Evolutionary conservation across 257 asterid species (phyloP), one percentile per base, ranked within the genome.

Genomic region (Nicotiana benthamiana): DNA sequence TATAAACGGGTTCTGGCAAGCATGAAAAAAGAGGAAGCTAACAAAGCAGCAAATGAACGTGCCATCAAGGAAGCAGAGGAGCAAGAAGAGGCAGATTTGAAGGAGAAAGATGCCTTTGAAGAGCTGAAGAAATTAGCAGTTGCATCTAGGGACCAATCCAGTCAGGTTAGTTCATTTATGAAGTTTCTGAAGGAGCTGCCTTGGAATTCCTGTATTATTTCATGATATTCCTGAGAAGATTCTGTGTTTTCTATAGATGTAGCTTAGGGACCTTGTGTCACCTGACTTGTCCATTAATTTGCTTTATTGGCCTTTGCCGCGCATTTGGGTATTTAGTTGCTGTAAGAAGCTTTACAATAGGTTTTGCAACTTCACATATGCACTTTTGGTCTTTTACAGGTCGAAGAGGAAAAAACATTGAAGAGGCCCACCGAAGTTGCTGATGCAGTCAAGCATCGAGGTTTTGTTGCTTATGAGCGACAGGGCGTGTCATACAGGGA

Each of bases 381-480:
- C 48, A 65, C 5, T 78, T 70, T 82, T 60, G 82, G 62, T 51
- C 46, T 80, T 87, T 76, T n/a, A 74, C 84, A 94, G 98, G 95
- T 77, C 57, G 90, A 86, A 88, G 91, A 86, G 79, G 83, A 83
- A 16, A 43, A 84, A 76, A 26, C 85, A 8, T 62, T 32, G 57
- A 85, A 87, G 90, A 90, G 97, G 81, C 99, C 99, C 16, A 89
- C 89, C 18, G 83, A 86, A 65, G 97, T 94, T 79, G 53, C 84
- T 67, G 93, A 91, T 81, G 97, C 99, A 77, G 89, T 86, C 82
- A 94, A 96, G 88, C 90, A 88, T 82, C 86, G 99, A 62, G 99
- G 99, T 77, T 96, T 96, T 85, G 93, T 92, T 62, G 92, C 95
- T 70, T 96, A 96, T 75, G 99, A 94, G 86, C 91, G 98, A 11